Base-by-base conservation (phyloP, 257 asterid genomes). In the Gentiana dahurica region DNA sequence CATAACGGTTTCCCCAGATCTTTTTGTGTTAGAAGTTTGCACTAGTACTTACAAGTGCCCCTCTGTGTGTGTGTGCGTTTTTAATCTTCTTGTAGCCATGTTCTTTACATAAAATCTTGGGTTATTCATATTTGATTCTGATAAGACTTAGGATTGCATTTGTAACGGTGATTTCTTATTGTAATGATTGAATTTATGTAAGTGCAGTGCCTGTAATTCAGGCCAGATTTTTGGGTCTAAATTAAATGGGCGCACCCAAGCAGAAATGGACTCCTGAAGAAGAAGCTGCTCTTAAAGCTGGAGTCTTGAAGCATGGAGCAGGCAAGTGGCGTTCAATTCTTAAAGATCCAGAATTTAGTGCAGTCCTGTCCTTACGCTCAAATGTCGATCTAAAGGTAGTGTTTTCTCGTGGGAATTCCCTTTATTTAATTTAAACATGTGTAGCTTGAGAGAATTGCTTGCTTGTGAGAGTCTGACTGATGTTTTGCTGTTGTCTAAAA, bases 321-420 rank as follows among this genome's bases (percentile, higher is more conserved):
- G 98, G 98, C 55, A 90, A 87, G 76, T 90, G 98, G 98, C 94
- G 98, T 34, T 84, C 96, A 13, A 90, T 90, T 67, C 91, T 90
- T 39, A 90, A 82, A 77, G 98, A 90, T 63, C 96, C 96, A 49
- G 94, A 87, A 53, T 90, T 77, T 62, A 87, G 95, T 64, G 83
- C 85, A 62, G 86, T 87, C 53, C 61, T 90, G 47, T 77, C 76
- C 69, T 75, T 82, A 44, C 84, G 98, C 12, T 87, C 98, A 58
- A 90, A 90, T 71, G 98, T 90, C 55, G 98, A 90, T 79, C 95
- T 90, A 65, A 90, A 90, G 98, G 98, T 90, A 72, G 55, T 63
- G 37, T 3, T 46, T 48, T 51, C 6, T 64, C 56, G 12, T 6
- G 10, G 2, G 6, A 10, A 41, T 41, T 41, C 46, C 3, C 58